Percentiles rank a stretch among this genome's conserved stretches.
phyloP scores from a whole-genome alignment of 208 protist species.

The Trypanosoma theileri region DNA sequence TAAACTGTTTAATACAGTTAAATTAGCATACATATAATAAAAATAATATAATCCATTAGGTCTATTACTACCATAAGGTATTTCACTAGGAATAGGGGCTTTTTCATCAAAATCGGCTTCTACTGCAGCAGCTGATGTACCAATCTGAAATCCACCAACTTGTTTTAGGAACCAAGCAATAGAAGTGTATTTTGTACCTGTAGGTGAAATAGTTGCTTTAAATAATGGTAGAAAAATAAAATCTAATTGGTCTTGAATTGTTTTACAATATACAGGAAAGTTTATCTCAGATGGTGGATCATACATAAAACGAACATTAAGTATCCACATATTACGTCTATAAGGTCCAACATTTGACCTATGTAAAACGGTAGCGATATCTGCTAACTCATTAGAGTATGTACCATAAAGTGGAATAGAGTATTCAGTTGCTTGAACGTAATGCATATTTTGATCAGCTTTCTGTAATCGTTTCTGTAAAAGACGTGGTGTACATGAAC shows the following conservation, averaged over 20 bases:
- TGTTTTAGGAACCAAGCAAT: slow-evolving; percentile 92
- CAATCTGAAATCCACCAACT: slow-evolving; percentile 78
- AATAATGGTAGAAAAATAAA: slow-evolving; percentile 98
- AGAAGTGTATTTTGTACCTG: slow-evolving; percentile 63
- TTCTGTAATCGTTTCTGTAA: slow-evolving; percentile 54
- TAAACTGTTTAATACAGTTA: slow-evolving; percentile 95
- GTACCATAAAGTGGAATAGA: slow-evolving; percentile 79
- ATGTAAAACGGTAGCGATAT: slow-evolving; percentile 64
- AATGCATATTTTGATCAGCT: slow-evolving; percentile 45
- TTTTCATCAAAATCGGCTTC: slow-evolving; percentile 65
- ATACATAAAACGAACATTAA: slow-evolving; percentile 91
- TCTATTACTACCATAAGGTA: slow-evolving; percentile 75
- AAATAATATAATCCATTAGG: slow-evolving; percentile 97
- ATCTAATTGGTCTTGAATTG: slow-evolving; percentile 94
- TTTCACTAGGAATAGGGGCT: slow-evolving; percentile 47
- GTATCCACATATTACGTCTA: slow-evolving; percentile 92
- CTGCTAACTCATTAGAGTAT: slow-evolving; percentile 51
- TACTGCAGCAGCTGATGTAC: slow-evolving; percentile 63
- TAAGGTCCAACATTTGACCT: slow-evolving; percentile 60
- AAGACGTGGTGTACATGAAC: slow-evolving; percentile 53
- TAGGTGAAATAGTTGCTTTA: slow-evolving; percentile 92
- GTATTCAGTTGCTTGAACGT: slow-evolving; percentile 78
- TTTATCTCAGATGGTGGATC: slow-evolving; percentile 34
- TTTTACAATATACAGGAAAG: slow-evolving; percentile 53
- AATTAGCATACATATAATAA: slow-evolving; percentile 98